These are phyloP conservation scores for Corymbia maculata DNA, from an alignment of 345 rosid genomes.

Conservation along the genomic window DNA sequence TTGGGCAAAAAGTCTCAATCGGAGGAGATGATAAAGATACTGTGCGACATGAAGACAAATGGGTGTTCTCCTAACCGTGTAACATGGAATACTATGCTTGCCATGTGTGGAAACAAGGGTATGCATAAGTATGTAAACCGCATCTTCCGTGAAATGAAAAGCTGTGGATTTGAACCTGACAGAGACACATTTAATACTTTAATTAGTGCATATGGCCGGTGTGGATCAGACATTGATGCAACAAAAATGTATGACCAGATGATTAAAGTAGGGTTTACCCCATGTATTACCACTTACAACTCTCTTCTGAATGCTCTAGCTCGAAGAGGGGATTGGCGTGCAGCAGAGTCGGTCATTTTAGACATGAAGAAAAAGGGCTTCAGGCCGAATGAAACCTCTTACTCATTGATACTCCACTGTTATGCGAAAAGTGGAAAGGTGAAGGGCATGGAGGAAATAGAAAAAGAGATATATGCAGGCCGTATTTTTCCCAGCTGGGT, in stretches of 20 bases:
- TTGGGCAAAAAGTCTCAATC: slow-evolving; percentile 60
- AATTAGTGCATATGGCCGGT: slow-evolving; percentile 72
- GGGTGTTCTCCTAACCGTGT: slow-evolving; percentile 80
- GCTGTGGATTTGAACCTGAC: slow-evolving; percentile 83
- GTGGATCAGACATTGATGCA: slow-evolving; percentile 66
- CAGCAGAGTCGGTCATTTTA: slow-evolving; percentile 55
- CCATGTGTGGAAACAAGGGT: slow-evolving; percentile 61
- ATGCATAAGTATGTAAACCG: slow-evolving; percentile 57
- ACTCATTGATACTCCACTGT: slow-evolving; percentile 57
- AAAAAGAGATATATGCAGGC: slow-evolving; percentile 53
- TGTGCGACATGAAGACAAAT: slow-evolving; percentile 64
- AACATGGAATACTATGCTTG: slow-evolving; percentile 93
- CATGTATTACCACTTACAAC: slow-evolving; percentile 72
- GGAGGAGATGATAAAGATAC: slow-evolving; percentile 65
- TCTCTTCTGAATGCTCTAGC: slow-evolving; percentile 84
- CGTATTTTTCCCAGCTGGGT: slow-evolving; percentile 87
- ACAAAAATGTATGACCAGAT: slow-evolving; percentile 64
- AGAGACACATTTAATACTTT: slow-evolving; percentile 84
- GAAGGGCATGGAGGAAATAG: slow-evolving; percentile 60
- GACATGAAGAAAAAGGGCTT: slow-evolving; percentile 81
- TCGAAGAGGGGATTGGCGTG: slow-evolving; percentile 69
- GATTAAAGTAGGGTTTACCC: slow-evolving; percentile 70
- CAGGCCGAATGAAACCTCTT: slow-evolving; percentile 73
- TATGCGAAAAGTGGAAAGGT: slow-evolving; percentile 71
- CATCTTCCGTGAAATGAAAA: slow-evolving; percentile 76